Percentiles rank a stretch among this genome's conserved stretches.
Evolutionary conservation across 1,284 basidiomycete species (phyloP).

Genomic region (Malassezia nana): DNA sequence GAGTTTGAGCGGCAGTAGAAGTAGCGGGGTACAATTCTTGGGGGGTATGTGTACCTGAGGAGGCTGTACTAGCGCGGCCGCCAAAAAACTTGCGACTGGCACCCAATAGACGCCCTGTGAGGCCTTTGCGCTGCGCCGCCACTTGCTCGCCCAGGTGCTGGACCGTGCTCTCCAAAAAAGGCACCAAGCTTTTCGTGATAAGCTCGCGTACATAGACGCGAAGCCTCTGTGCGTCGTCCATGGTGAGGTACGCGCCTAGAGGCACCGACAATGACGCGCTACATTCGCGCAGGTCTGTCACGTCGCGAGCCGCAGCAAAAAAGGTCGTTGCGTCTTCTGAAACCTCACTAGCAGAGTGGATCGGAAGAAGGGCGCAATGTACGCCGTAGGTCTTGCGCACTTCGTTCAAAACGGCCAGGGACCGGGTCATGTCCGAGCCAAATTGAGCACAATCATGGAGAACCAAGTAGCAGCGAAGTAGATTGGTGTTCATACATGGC

Average conservation of each 20-base stretch:
- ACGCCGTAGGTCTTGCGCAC: constrained; percentile 43
- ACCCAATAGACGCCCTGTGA: constrained; percentile 65
- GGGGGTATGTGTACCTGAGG: constrained; percentile 17
- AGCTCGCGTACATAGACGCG: constrained; percentile 79
- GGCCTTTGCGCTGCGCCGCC: constrained; percentile 68
- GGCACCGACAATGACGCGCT: not conserved
- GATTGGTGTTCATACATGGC: constrained; percentile 34
- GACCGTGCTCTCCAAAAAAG: constrained; percentile 91
- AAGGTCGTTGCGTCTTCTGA: not conserved
- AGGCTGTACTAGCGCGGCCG: not conserved
- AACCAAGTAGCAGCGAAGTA: constrained; percentile 41
- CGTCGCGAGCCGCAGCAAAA: not conserved
- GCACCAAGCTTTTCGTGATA: constrained; percentile 76
- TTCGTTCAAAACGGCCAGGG: constrained; percentile 32
- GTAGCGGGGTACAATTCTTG: constrained; percentile 50
- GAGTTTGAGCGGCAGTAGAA: constrained; percentile 51
- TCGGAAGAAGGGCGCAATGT: constrained; percentile 37
- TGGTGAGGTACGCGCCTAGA: constrained; percentile 51
- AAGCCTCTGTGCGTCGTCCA: constrained; percentile 69
- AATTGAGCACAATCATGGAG: constrained; percentile 32
- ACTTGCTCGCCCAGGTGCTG: constrained; percentile 87
- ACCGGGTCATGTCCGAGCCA: constrained; percentile 27
- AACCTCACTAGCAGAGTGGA: constrained; percentile 28
- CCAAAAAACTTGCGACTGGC: constrained; percentile 54
- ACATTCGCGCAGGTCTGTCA: not conserved